Conservation (phyloP, 371 early-diverging fungal genomes). For the Mucor sp. region DNA sequence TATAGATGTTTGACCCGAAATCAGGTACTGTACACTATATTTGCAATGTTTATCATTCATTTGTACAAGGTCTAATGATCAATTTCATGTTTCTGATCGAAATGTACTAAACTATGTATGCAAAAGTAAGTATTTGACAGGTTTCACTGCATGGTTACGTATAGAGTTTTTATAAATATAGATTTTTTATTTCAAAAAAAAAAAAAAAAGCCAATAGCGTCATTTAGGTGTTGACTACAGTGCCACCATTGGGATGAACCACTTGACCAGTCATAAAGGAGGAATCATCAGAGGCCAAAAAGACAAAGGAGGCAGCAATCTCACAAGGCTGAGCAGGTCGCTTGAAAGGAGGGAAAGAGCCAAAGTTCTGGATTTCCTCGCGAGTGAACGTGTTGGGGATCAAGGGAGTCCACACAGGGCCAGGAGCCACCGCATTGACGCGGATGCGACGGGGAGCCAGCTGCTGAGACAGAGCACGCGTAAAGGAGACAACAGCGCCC, state of each 20-base stretch:
- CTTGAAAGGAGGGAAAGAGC: constrained; percentile 69
- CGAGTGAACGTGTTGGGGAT: constrained; percentile 67
- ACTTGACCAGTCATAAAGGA: constrained; percentile 70
- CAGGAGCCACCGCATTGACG: constrained; percentile 70
- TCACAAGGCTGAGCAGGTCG: constrained; percentile 70
- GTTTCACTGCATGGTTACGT: not conserved
- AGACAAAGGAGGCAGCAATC: constrained; percentile 64
- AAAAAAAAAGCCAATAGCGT: not conserved
- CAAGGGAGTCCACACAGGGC: constrained; percentile 69
- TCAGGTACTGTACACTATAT: not conserved
- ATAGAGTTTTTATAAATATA: not conserved
- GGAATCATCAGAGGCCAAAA: constrained; percentile 62
- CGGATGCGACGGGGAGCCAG: constrained; percentile 61
- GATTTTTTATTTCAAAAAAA: not conserved
- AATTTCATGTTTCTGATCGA: not conserved
- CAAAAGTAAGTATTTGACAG: not conserved
- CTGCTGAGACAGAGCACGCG: constrained; percentile 63
- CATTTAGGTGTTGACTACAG: constrained; percentile 42
- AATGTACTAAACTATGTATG: not conserved
- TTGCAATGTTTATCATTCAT: not conserved
- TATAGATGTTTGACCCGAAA: not conserved
- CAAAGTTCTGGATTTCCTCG: constrained; percentile 65
- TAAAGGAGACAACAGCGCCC: constrained; percentile 62
- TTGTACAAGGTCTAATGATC: not conserved
- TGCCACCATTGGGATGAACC: constrained; percentile 54